Conservation (phyloP, 305 asterid species). For the Plantago lanceolata region DNA sequence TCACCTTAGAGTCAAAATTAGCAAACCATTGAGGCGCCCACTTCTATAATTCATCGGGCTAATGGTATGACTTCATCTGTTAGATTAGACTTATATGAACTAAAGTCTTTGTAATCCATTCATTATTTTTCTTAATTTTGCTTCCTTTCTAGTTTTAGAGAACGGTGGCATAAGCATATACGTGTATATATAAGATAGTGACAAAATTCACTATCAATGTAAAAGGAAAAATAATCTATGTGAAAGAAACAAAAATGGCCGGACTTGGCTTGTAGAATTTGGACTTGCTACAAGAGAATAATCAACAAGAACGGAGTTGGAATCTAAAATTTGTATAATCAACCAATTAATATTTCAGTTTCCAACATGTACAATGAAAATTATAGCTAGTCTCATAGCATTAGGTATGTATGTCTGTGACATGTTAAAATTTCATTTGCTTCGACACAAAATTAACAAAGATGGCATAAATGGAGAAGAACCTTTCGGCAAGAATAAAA, state of each 20-base stretch:
- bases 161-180: neutral
- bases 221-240: neutral
- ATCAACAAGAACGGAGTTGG: constrained; percentile 15
- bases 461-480: neutral
- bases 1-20: too few relatives aligned
- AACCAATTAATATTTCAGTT: too few relatives aligned
- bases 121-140: too few relatives aligned
- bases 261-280: constrained; percentile 7
- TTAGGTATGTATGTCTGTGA: neutral
- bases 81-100: too few relatives aligned
- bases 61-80: too few relatives aligned
- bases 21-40: too few relatives aligned
- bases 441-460: too few relatives aligned
- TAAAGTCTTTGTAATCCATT: too few relatives aligned
- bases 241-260: constrained; percentile 11
- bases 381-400: neutral
- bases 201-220: constrained; percentile 11
- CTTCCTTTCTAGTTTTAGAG: neutral
- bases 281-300: constrained; percentile 28
- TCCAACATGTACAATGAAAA: neutral
- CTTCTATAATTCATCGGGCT: too few relatives aligned
- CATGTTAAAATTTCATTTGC: too few relatives aligned
- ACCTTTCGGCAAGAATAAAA: neutral
- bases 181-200: too few relatives aligned
- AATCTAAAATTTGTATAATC: constrained; percentile 9